Conservation (phyloP, 1,139 yeast species). For the Blastobotrys raffinosifermentans region DNA sequence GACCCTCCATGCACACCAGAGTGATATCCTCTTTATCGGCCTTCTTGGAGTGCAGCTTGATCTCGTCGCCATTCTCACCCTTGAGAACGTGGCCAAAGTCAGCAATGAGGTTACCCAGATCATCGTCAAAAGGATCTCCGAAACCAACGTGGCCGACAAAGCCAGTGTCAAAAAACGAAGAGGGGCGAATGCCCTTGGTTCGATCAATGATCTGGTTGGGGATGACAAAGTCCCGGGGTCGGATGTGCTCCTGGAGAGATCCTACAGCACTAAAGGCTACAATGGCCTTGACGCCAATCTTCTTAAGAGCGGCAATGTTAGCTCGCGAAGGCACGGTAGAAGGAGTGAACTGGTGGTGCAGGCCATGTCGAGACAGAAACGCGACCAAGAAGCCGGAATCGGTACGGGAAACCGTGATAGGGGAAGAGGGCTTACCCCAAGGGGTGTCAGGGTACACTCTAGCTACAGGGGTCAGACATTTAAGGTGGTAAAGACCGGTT, state of each 20-base stretch:
- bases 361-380: conserved; percentile 91
- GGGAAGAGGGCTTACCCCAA: conserved; percentile 95
- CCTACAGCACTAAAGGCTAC: conserved; percentile 97
- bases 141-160: conserved; percentile 96
- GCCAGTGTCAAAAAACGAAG: conserved; percentile 87
- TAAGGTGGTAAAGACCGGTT: conserved; percentile 90
- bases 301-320: conserved; percentile 91
- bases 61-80: conserved; percentile 33
- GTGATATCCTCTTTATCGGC: conserved; percentile 65
- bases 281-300: conserved; percentile 78
- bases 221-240: conserved; percentile 89
- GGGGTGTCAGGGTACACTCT: conserved; percentile 78
- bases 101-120: conserved; percentile 59
- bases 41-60: conserved; percentile 50
- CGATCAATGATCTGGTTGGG: conserved; percentile 96
- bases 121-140: conserved; percentile 90
- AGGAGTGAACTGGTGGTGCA: conserved; percentile 82
- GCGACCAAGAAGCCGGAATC: conserved; percentile 79
- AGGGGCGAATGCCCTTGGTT: conserved; percentile 89
- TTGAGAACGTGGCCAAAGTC: conserved; percentile 52
- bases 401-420: conserved; percentile 81
- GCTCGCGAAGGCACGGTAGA: conserved; percentile 90
- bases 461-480: conserved; percentile 80
- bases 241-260: conserved; percentile 79
- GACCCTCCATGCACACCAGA: conserved; percentile 97